Evolutionary conservation across 495 filamentous ascomycete genomes (phyloP), one percentile per base, ranked within the genome.

Genomic region (Podospora pseudoanserina): DNA sequence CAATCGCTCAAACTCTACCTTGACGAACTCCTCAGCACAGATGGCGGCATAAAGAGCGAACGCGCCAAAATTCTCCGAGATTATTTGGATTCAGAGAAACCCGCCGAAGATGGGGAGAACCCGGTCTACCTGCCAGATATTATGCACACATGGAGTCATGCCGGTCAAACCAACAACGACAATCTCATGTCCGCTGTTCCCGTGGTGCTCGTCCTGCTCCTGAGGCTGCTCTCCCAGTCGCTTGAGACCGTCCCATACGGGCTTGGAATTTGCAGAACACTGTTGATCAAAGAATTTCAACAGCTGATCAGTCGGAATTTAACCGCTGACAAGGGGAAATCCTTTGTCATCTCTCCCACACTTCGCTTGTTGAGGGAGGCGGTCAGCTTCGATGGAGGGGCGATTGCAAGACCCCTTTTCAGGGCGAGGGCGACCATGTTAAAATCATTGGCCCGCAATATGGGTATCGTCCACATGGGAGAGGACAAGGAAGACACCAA

Each of bases 321-420:
- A 64, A 89, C 88, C 2, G 88, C 90, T 4, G 85, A 86, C 3
- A 92, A 90, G 74, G 81, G 84, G 2, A 96, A 94, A 72, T 90
- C 94, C 49, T 90, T 91, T 79, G 80, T 96, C 55, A 93, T 97
- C 68, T 93, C 90, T 2, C 92, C 93, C 0, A 91, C 88, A 56
- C 77, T 97, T 58, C 86, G 92, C 67, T 82, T 97, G 60, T 83
- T 97, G 60, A 90, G 87, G 23, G 92, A 97, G 78, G 82, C 91
- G 4, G 85, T 90, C 16, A 86, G 83, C 32, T 93, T 94, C 71
- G 92, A 96, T 79, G 93, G 92, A 6, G 93, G 93, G 18, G 86
- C 86, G 54, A 81, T 90, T 23, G 90, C 92, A 15, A 86, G 85
- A 54, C 84, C 86, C 55, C 79, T 96, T 28, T 93, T 92, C 72